Evolutionary conservation across 495 filamentous ascomycete genomes (phyloP).

Genomic region (Lasiosphaeris hirsuta): DNA sequence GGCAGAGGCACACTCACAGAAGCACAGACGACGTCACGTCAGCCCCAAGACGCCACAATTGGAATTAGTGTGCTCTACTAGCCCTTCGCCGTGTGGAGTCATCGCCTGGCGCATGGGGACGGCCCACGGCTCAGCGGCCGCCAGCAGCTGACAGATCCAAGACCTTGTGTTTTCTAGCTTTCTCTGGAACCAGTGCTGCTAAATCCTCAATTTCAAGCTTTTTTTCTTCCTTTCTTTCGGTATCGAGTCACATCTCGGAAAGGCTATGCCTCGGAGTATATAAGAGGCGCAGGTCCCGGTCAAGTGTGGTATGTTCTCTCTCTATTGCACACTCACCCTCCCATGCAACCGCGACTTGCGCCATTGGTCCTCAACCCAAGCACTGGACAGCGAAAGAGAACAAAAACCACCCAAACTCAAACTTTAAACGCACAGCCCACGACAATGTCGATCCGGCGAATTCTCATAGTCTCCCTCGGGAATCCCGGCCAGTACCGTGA

Average conservation of each 20-base stretch:
- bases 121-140: no score
- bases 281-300: slow-evolving; percentile 9
- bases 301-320: slow-evolving; percentile 8
- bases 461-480: slow-evolving; percentile 50
- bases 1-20: no score
- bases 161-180: not conserved
- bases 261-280: not conserved
- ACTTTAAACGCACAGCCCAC: not conserved
- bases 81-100: slow-evolving; percentile 14
- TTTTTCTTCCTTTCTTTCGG: not conserved
- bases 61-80: not conserved
- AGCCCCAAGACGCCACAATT: slow-evolving; percentile 4
- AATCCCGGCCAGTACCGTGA: slow-evolving; percentile 54
- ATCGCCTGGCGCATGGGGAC: not conserved
- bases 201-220: not conserved
- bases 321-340: not conserved
- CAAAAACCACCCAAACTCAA: not conserved
- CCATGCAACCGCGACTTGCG: slow-evolving; percentile 16
- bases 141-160: slow-evolving; percentile 10
- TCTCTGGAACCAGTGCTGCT: not conserved
- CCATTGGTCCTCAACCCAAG: not conserved
- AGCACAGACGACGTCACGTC: slow-evolving; percentile 10
- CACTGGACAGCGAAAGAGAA: not conserved
- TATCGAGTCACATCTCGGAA: not conserved
- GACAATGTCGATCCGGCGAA: slow-evolving; percentile 30